Base-by-base conservation (phyloP, 768 basidiomycete species). In the Suillus subalutaceus region DNA sequence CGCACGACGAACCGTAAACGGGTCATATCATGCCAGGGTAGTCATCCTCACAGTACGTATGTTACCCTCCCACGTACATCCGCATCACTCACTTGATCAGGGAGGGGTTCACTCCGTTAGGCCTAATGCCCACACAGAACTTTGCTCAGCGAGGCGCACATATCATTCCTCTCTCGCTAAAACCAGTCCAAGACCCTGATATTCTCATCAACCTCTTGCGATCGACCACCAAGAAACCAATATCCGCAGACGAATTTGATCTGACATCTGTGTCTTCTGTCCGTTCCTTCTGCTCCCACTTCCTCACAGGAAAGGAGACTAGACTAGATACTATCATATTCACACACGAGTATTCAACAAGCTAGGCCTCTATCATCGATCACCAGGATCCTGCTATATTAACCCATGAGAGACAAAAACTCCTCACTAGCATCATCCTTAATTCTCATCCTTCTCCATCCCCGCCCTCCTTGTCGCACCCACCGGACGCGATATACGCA, bases 401-500 rank as follows among this genome's bases (percentile, higher is more conserved):
- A 20, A 81, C 80, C 46, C 70, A 75, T 61, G 71, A 72, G 63
- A 80, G 90, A 50, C 84, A 85, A 61, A 74, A 79, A n/a, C n/a
- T 0, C 78, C 2, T 87, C 89, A 1, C 75, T 92, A 44, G 89
- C 90, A 26, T 90, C 90, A 2, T 96, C 95, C 78, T 79, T 26
- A 26, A 26, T 26, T 95, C 82, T 86, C 8, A 96, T n/a, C n/a
- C n/a, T n/a, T n/a, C 84, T 97, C 0, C 94, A n/a, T n/a, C n/a
- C n/a, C 95, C 3, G 82, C 86, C 37, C 86, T 97, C 32, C 32
- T 32, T 18, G 87, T 91, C 32, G 90, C 92, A 0, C 94, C 95
- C 0, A 82, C 85, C n/a, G 95, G 96, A 73, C 85, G 95, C 43
- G 93, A 96, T 68, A 93, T 97, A 50, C 90, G n/a, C n/a, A n/a